Base-by-base conservation (phyloP, 1,139 yeast genomes). In the Sugiyamaella xylanicola region DNA sequence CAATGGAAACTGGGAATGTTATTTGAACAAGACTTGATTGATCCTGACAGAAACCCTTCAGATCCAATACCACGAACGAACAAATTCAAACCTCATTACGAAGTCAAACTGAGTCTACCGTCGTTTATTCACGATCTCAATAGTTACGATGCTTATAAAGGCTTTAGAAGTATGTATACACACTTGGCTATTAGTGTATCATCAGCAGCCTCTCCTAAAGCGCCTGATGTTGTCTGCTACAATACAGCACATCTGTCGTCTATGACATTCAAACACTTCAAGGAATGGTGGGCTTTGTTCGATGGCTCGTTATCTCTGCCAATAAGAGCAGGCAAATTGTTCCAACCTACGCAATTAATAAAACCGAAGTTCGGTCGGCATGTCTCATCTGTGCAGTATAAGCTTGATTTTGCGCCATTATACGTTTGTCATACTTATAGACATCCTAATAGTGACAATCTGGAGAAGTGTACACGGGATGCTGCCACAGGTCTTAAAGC, bases 211-310 rank as follows among this genome's bases (percentile, higher is more conserved):
- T 35, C 40, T 20, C 19, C 37, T 29, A 32, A 15, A 11, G 46
- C 35, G 20, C n/a, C 37, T 2, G 54, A 22, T 17, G 54, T 61
- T 17, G 62, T 70, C 66, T 37, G 75, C 67, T 83, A 81, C 64
- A 92, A 91, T 70, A 79, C 91, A 1, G 81, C 86, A 15, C 95
- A 91, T 68, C 72, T 92, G 43, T 79, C 96, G 0, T 97, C 97
- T 0, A 72, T 77, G 40, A 78, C 86, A 0, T 75, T 90, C 60
- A 72, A 74, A 11, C 87, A 87, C 63, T 92, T 92, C 74, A 83
- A 81, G 65, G 72, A 74, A 41, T 93, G 98, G 98, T 91, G 97
- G 96, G 73, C 77, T 50, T 78, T 86, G 54, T 83, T 93, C 65
- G 83, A 86, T 22, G 83, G 88, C 46, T 80, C 81, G 32, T 74